Conservation (phyloP, 257 asterid genomes). For the Fraxinus excelsior region DNA sequence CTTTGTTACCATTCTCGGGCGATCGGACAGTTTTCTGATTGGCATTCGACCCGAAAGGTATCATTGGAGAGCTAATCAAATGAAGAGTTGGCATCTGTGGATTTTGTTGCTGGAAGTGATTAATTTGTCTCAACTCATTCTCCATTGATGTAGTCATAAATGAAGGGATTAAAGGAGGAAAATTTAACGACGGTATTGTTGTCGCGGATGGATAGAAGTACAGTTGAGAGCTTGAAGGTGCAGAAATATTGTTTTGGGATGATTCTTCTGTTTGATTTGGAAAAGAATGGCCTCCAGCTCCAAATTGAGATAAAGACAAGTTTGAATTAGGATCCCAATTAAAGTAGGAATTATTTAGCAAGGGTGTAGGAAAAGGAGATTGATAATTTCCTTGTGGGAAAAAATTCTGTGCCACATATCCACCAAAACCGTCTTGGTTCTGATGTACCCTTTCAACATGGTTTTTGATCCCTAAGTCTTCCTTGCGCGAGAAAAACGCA, state of each 20-base stretch:
- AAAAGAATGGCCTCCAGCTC: slow-evolving; percentile 31
- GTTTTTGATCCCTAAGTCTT: slow-evolving; percentile 13
- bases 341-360: slow-evolving; percentile 38
- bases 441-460: slow-evolving; percentile 23
- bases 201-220: slow-evolving; percentile 32
- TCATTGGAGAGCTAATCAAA: slow-evolving; percentile 43
- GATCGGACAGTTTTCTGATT: slow-evolving; percentile 24
- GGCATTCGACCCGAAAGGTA: slow-evolving; percentile 26
- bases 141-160: slow-evolving; percentile 35
- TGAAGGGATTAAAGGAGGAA: slow-evolving; percentile 31
- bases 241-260: slow-evolving; percentile 20
- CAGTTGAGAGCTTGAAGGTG: slow-evolving; percentile 41
- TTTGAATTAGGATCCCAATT: slow-evolving; percentile 52
- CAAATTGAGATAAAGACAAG: slow-evolving; percentile 59
- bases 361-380: slow-evolving; percentile 31
- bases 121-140: slow-evolving; percentile 37
- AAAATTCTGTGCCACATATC: slow-evolving; percentile 43
- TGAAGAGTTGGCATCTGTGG: slow-evolving; percentile 48
- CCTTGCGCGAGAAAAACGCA: slow-evolving; percentile 2
- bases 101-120: slow-evolving; percentile 38
- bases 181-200: slow-evolving; percentile 24
- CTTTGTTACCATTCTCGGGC: slow-evolving; percentile 18
- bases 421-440: slow-evolving; percentile 35
- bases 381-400: slow-evolving; percentile 48
- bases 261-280: slow-evolving; percentile 39